Evolutionary conservation across 768 basidiomycete genomes (phyloP).

Genomic region (Filobasidium floriforme): DNA sequence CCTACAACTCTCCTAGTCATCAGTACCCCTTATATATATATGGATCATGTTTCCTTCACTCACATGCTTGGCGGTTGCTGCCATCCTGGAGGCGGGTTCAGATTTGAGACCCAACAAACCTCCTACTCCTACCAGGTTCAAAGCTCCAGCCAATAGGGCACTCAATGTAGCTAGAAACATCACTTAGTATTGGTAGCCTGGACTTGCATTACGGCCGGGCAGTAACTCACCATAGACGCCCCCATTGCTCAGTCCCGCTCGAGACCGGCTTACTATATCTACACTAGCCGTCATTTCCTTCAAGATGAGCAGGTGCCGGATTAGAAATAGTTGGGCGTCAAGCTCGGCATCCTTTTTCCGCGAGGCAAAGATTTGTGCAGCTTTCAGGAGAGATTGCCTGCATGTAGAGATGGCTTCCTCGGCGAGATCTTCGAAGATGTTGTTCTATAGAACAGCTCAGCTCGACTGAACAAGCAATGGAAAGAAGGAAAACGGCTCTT

Average conservation of each 20-base stretch:
- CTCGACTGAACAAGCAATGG: background rate
- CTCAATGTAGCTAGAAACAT: slow-evolving; percentile 16
- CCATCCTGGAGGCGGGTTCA: slow-evolving; percentile 25
- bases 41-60: background rate
- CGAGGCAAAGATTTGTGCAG: slow-evolving; percentile 56
- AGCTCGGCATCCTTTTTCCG: slow-evolving; percentile 48
- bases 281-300: slow-evolving; percentile 80
- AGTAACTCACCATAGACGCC: slow-evolving; percentile 33
- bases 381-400: slow-evolving; percentile 67
- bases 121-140: slow-evolving; percentile 22
- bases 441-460: slow-evolving; percentile 53
- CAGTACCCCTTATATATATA: background rate
- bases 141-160: slow-evolving; percentile 20
- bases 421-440: slow-evolving; percentile 91
- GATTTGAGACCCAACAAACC: slow-evolving; percentile 17
- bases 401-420: slow-evolving; percentile 83
- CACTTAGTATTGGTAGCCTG: background rate
- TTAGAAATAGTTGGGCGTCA: slow-evolving; percentile 78
- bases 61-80: background rate
- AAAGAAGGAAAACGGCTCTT: slow-evolving; percentile 22
- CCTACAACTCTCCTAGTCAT: slow-evolving; percentile 48
- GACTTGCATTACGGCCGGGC: background rate
- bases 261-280: slow-evolving; percentile 48
- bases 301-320: slow-evolving; percentile 78
- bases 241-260: slow-evolving; percentile 38